Conservation (phyloP, 2,329 filamentous ascomycete genomes). For the Epichloe baconii region DNA sequence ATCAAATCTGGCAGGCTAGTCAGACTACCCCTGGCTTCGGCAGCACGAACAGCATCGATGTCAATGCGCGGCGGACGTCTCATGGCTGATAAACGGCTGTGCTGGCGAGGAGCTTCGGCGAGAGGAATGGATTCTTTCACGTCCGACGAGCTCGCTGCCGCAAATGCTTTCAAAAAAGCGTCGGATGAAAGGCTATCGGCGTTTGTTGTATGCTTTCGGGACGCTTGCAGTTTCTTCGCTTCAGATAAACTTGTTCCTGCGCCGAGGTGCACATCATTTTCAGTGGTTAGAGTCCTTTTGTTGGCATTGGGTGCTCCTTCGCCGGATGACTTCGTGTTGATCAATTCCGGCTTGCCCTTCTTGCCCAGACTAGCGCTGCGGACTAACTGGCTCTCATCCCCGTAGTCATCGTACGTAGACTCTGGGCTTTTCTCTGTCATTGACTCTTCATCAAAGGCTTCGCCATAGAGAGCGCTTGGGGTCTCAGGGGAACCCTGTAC, state of each 20-base stretch:
- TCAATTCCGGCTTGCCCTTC: constrained; percentile 42
- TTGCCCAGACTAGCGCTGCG: constrained; percentile 49
- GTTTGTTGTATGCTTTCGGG: constrained; percentile 7
- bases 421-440: constrained; percentile 31
- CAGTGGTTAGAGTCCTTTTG: constrained; percentile 25
- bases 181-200: constrained; percentile 24
- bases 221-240: constrained; percentile 14
- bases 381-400: constrained; percentile 45
- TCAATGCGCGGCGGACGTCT: constrained; percentile 62
- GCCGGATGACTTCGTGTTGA: constrained; percentile 24
- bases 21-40: constrained; percentile 74
- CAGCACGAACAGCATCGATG: constrained; percentile 67
- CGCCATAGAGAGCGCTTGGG: constrained; percentile 31
- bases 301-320: constrained; percentile 7
- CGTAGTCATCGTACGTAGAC: constrained; percentile 30
- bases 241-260: constrained; percentile 33
- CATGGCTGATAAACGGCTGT: constrained; percentile 39
- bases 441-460: constrained; percentile 37
- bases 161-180: constrained; percentile 36
- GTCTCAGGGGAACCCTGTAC: constrained; percentile 32
- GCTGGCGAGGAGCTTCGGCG: constrained; percentile 16
- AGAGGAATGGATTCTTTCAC: constrained; percentile 20
- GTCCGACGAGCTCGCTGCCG: constrained; percentile 33
- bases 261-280: constrained; percentile 34
- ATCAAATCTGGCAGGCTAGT: constrained; percentile 91